Base-by-base conservation (phyloP, 495 filamentous ascomycete genomes). In the Hamigera avellanea region DNA sequence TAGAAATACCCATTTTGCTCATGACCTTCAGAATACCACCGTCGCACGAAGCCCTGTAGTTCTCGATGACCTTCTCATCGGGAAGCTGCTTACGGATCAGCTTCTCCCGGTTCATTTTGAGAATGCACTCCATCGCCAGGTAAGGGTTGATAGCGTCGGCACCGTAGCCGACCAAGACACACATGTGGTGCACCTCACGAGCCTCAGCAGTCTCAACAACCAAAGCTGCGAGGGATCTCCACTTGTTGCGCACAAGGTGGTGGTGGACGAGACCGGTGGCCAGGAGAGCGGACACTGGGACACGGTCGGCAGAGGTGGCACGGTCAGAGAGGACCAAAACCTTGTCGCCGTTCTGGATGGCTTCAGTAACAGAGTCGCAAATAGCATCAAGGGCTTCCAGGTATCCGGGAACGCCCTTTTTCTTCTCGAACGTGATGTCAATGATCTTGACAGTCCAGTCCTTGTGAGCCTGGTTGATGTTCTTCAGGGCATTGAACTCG, bases 1-100 rank as follows among this genome's bases (percentile, higher is more conserved):
- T 99, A 8, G 91, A 99, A 48, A 99, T 99, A 63, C 91, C 91
- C 91, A 99, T 99, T 71, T 99, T 99, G 64, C 86, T 94, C 91
- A 99, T 99, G 54, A 99, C 91, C 67, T 99, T 99, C 39, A 99
- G 71, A 42, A 99, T 95, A 61, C 91, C 91, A 48, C 91, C 91
- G 49, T 96, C 93, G 50, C 86, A 93, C 32, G 91, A 99, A 50
- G 91, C 83, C 68, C 93, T 93, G 71, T 96, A 99, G 64, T 99
- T 99, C 41, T 82, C 78, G 42, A 99, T 84, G 35, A 96, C 78
- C 42, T 77, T 71, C 32, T 93, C 85, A 41, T 93, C 79, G 15
- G 75, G 69, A 14, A 96, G 66, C 50, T 88, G 78, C 70, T 93
- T 93, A 50, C 87, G 80, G 57, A 99, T 93, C 39, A 96, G 64